phyloP scores from a whole-genome alignment of 257 asterid genomes.

The Lithospermum erythrorhizon region DNA sequence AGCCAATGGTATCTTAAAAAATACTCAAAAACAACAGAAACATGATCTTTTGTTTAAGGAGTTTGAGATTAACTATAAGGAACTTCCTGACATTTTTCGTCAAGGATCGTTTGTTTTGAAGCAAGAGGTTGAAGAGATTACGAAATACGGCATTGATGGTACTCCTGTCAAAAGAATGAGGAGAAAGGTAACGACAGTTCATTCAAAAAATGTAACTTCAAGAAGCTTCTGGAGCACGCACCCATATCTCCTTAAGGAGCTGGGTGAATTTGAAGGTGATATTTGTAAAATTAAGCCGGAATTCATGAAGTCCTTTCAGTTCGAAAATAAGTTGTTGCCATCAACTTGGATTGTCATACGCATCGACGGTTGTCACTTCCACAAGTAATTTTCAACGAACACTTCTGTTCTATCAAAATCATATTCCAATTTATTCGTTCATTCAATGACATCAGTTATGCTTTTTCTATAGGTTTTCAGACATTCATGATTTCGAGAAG shows the following conservation, averaged over 20 bases:
- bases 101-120: constrained; percentile 79
- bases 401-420: too few species aligned
- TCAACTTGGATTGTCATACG: constrained; percentile 75
- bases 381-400: constrained; percentile 33
- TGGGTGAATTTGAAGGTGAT: constrained; percentile 47
- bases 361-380: constrained; percentile 92
- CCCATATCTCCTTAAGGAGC: constrained; percentile 35
- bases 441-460: too few species aligned
- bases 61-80: constrained; percentile 67
- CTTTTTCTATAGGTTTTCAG: constrained; percentile 40
- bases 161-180: constrained; percentile 56
- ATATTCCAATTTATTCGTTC: not conserved
- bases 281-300: constrained; percentile 42
- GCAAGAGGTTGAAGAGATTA: constrained; percentile 61
- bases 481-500: constrained; percentile 70
- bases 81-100: constrained; percentile 63
- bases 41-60: constrained; percentile 67
- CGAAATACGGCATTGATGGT: constrained; percentile 57
- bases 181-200: constrained; percentile 35
- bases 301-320: constrained; percentile 54
- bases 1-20: constrained; percentile 56
- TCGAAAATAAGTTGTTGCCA: constrained; percentile 48
- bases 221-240: constrained; percentile 59
- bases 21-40: constrained; percentile 55
- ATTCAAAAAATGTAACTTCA: constrained; percentile 60